A percentile compares a stretch with the other conserved stretches of the same genome.
Conservation (phyloP, 305 asterid genomes). For the Fraxinus paxiana region DNA sequence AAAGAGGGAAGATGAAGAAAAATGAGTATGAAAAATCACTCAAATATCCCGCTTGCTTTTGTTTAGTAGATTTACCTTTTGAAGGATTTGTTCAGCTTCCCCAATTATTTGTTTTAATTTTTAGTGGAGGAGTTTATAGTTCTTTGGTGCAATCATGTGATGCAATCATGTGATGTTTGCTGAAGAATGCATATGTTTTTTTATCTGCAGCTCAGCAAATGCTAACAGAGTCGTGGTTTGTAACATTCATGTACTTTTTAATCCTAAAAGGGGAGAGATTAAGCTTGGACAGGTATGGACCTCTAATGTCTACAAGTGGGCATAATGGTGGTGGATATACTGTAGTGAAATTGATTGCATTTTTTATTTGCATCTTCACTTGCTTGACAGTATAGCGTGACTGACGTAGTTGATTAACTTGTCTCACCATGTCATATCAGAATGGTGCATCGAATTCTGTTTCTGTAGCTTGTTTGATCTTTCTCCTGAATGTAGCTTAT, state of each 20-base stretch:
- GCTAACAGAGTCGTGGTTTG: conserved; percentile 72
- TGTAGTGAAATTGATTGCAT: conserved; percentile 15
- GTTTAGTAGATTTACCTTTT: background rate
- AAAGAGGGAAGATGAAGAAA: background rate
- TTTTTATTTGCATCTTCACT: background rate
- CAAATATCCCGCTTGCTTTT: background rate
- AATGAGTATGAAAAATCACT: background rate
- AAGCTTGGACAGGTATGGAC: conserved; percentile 91
- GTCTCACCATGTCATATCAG: background rate
- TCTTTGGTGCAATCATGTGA: background rate
- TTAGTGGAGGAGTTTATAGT: background rate
- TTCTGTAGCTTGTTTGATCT: conserved; percentile 12
- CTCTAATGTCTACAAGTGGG: conserved; percentile 16
- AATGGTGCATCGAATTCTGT: background rate
- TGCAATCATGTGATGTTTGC: background rate
- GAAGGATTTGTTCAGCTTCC: background rate
- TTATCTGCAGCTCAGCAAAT: conserved; percentile 46
- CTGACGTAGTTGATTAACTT: conserved; percentile 6
- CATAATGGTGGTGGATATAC: conserved; percentile 6
- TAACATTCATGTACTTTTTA: conserved; percentile 96
- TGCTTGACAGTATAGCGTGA: conserved; percentile 6
- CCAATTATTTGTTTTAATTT: background rate
- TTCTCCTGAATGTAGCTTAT: background rate
- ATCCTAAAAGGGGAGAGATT: conserved; percentile 92
- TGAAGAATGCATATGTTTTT: conserved; percentile 24